Evolutionary conservation across 768 basidiomycete species (phyloP), one percentile per base, ranked within the genome.

Genomic region (Tylopilus sp.): DNA sequence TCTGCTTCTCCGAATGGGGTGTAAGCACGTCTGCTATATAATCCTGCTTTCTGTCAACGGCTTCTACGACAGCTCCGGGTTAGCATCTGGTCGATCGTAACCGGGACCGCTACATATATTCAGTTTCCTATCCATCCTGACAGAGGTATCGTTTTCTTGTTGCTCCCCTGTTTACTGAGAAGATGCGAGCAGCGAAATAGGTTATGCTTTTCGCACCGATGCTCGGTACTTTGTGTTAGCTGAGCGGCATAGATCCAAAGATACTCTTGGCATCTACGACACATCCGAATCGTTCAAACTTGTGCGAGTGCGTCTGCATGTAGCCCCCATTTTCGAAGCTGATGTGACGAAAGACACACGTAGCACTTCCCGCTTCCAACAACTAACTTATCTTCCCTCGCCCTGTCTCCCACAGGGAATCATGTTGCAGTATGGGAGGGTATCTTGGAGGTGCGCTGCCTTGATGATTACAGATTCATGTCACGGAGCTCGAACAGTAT

Each of bases 1-100:
- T 97, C 28, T 95, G 90, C 63, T 98, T 94, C 71, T 94, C 92
- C 4, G 89, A 94, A 61, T 91, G 91, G 87, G 91, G 89, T 61
- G 94, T 95, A 73, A 76, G 93, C 81, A 21, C 19, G 28, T 38
- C 34, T 55, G 50, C 25, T 29, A 7, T n/a, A 10, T 37, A 29
- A 36, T 52, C 19, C 43, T 34, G 34, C 48, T 31, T 50, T 12
- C 17, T 48, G 25, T 42, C 48, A 45, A 55, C 36, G 36, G 54
- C 25, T 36, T 17, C 24, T 53, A 38, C 28, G 34, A 50, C 62
- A 97, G 94, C 78, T 96, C 40, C 80, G 92, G 48, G 81, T 96
- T 12, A 89, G 91, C 2, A 74, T 95, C 40, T 94, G 93, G 87
- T 92, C 90, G 13, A 73, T 96, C 24, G 72, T 82, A 3, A 86